These are phyloP conservation scores for Francoa sonchifolia DNA, from an alignment of 441 rosid genomes.

Conservation along the genomic window DNA sequence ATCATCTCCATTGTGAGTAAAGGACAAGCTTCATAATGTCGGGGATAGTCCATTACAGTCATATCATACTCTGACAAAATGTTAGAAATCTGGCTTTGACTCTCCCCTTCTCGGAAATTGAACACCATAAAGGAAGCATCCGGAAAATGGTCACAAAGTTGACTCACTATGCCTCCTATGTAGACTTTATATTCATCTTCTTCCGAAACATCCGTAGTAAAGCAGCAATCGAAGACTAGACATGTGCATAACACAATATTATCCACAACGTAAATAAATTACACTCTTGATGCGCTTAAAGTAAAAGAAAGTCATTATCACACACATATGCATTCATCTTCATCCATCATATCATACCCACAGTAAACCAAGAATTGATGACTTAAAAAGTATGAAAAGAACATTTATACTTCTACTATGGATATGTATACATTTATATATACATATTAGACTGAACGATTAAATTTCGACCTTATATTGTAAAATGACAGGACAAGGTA, in stretches of 20 bases:
- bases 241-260: not conserved
- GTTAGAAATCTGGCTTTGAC: constrained; percentile 36
- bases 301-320: no score
- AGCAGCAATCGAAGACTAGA: constrained; percentile 78
- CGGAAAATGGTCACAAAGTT: constrained; percentile 47
- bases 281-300: not conserved
- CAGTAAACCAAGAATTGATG: no score
- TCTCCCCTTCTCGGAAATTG: constrained; percentile 59
- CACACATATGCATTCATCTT: no score
- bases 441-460: no score
- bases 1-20: constrained; percentile 63
- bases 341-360: no score
- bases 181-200: constrained; percentile 46
- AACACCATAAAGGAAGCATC: constrained; percentile 78
- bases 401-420: no score
- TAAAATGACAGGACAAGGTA: no score
- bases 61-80: constrained; percentile 57
- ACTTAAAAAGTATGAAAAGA: no score
- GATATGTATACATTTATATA: no score
- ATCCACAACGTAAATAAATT: not conserved
- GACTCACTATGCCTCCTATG: constrained; percentile 48
- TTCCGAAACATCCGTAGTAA: constrained; percentile 40
- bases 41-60: constrained; percentile 92
- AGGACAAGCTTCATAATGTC: constrained; percentile 79
- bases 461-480: no score